Percentiles rank a stretch among this genome's conserved stretches.
These are phyloP conservation scores for Mycogone perniciosa DNA, from an alignment of 2,329 filamentous ascomycete genomes.

Conservation along the genomic window DNA sequence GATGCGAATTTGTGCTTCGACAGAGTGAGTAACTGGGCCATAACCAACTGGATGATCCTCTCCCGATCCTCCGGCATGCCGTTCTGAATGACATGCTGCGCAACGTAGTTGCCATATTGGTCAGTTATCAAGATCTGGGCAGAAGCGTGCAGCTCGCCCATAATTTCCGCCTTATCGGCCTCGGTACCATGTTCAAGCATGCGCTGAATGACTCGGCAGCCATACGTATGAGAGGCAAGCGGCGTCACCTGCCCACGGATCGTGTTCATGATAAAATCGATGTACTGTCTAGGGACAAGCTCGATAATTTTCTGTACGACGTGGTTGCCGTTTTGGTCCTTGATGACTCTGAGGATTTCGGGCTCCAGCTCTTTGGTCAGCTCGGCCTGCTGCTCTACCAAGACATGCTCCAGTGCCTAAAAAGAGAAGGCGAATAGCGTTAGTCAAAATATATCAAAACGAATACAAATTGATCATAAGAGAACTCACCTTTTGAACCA, in stretches of 20 bases:
- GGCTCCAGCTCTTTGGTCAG: conserved; percentile 77
- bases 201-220: conserved; percentile 87
- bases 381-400: conserved; percentile 83
- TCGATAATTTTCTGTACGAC: conserved; percentile 94
- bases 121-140: conserved; percentile 70
- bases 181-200: conserved; percentile 79
- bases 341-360: conserved; percentile 70
- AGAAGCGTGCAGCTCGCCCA: conserved; percentile 71
- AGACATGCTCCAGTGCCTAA: conserved; percentile 81
- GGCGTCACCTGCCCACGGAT: conserved; percentile 68
- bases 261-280: conserved; percentile 78
- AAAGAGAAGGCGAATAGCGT: background rate
- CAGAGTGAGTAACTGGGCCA: conserved; percentile 62
- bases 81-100: conserved; percentile 81
- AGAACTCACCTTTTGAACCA: conserved; percentile 76
- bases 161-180: conserved; percentile 62
- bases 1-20: conserved; percentile 96
- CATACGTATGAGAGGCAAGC: conserved; percentile 75
- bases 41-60: conserved; percentile 68
- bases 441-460: background rate
- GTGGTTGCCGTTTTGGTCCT: conserved; percentile 90
- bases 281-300: conserved; percentile 66
- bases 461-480: background rate
- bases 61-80: conserved; percentile 66
- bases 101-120: conserved; percentile 93